A percentile compares a stretch with the other conserved stretches of the same genome.
Evolutionary conservation across 768 basidiomycete species (phyloP).

Genomic region (Boletus rex-veris): DNA sequence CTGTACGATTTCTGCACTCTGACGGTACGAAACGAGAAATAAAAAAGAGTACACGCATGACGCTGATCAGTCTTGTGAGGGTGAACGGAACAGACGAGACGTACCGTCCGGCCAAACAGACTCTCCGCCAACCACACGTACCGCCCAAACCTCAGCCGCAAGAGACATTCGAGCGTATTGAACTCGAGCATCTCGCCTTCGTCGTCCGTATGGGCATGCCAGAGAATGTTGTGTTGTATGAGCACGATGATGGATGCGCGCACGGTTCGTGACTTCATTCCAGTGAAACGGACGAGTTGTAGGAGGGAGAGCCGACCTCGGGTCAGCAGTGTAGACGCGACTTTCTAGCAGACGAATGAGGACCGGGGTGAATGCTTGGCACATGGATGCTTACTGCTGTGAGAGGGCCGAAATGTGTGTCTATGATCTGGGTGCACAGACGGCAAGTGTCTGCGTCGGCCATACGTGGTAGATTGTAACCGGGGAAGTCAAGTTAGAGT

Average conservation of each 20-base stretch:
- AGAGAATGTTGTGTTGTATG: slow-evolving; percentile 88
- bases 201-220: slow-evolving; percentile 74
- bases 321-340: slow-evolving; percentile 70
- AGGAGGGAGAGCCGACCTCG: slow-evolving; percentile 76
- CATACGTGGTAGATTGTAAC: slow-evolving; percentile 38
- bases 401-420: slow-evolving; percentile 62
- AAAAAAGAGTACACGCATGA: too few relatives aligned
- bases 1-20: slow-evolving; percentile 78
- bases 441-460: slow-evolving; percentile 60
- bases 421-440: slow-evolving; percentile 60
- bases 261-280: slow-evolving; percentile 61
- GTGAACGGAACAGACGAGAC: slow-evolving; percentile 21
- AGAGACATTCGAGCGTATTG: slow-evolving; percentile 78
- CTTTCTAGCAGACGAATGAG: slow-evolving; percentile 45
- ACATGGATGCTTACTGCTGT: slow-evolving; percentile 49
- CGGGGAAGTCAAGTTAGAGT: neutral
- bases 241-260: slow-evolving; percentile 73
- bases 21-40: neutral
- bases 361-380: neutral
- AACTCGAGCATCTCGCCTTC: slow-evolving; percentile 77
- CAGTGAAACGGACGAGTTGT: slow-evolving; percentile 67
- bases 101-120: slow-evolving; percentile 66
- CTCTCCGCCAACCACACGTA: slow-evolving; percentile 74
- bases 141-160: slow-evolving; percentile 77
- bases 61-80: neutral